phyloP scores from a whole-genome alignment of 139 green algal genomes.

The Gonium pectorale region DNA sequence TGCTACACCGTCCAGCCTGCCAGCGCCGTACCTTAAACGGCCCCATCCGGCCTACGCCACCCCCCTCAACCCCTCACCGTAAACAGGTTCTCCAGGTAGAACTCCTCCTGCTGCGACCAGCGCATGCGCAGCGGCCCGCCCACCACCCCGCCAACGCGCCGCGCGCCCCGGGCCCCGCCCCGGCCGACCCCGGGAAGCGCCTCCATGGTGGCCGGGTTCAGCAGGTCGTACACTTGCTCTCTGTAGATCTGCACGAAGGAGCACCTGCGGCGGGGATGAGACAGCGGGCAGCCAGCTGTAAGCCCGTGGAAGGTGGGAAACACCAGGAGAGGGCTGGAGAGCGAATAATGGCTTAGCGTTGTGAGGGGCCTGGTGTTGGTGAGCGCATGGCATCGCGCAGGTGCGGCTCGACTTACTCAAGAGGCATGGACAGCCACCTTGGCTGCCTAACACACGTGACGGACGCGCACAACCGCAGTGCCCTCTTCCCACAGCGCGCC shows the following conservation, averaged over 20 bases:
- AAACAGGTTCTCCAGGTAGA: conserved; percentile 75
- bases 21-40: no score
- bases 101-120: conserved; percentile 61
- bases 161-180: not conserved
- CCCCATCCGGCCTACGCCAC: not conserved
- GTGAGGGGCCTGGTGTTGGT: no score
- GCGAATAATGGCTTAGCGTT: no score
- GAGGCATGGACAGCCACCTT: no score
- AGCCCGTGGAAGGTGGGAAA: no score
- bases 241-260: conserved; percentile 71
- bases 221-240: conserved; percentile 71
- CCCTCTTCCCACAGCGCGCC: no score
- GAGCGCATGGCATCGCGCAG: no score
- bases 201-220: conserved; percentile 43
- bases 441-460: no score
- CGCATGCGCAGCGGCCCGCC: conserved; percentile 55
- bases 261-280: conserved; percentile 18
- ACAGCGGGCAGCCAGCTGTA: not conserved
- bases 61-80: conserved; percentile 28
- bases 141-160: not conserved
- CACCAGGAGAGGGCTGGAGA: no score
- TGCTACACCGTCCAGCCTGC: no score
- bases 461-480: not conserved
- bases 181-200: not conserved
- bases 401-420: no score